Conservation (phyloP, 805 yeast genomes). For the Wickerhamiella vanderwaltii region DNA sequence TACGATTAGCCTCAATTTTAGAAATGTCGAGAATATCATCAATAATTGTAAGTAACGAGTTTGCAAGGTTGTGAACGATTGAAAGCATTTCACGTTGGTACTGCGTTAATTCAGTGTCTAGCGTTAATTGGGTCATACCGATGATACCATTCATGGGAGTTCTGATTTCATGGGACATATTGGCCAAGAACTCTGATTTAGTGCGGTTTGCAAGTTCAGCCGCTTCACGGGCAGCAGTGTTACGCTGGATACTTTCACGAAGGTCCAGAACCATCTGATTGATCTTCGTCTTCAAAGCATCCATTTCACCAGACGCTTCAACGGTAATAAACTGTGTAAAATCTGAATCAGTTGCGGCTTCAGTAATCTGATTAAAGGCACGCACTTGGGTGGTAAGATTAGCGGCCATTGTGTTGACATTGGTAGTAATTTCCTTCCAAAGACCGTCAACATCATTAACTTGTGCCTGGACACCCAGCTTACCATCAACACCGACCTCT, state of each 20-base stretch:
- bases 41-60: constrained; percentile 71
- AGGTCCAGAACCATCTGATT: constrained; percentile 77
- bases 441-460: constrained; percentile 82
- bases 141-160: constrained; percentile 90
- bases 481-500: constrained; percentile 89
- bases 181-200: constrained; percentile 80
- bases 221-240: constrained; percentile 88
- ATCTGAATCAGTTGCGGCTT: constrained; percentile 90
- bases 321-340: constrained; percentile 82
- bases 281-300: constrained; percentile 40
- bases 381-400: constrained; percentile 84
- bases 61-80: constrained; percentile 78
- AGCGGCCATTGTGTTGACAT: constrained; percentile 90
- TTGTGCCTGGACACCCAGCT: constrained; percentile 83
- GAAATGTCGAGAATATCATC: constrained; percentile 88
- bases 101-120: constrained; percentile 80
- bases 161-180: constrained; percentile 77
- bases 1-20: constrained; percentile 84
- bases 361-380: constrained; percentile 87
- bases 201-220: constrained; percentile 85
- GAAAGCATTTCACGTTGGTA: constrained; percentile 86
- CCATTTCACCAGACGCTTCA: constrained; percentile 88
- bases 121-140: constrained; percentile 82
- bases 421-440: constrained; percentile 85
- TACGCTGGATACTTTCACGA: constrained; percentile 80